Evolutionary conservation across 208 protist genomes (phyloP).

Genomic region (Trypanosomatidae sp.): DNA sequence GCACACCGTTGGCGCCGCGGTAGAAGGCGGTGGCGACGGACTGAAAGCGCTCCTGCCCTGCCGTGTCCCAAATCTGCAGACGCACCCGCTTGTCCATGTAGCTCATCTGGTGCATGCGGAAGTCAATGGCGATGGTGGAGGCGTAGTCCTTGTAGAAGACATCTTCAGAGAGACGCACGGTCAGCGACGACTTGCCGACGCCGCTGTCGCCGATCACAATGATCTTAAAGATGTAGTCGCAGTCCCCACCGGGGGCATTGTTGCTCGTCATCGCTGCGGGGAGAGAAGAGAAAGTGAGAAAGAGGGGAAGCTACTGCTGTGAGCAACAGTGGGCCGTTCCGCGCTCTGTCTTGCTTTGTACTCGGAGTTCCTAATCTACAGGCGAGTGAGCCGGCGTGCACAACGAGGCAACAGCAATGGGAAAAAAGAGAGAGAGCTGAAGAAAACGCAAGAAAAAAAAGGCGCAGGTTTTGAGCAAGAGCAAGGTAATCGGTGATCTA

Average conservation of each 20-base stretch:
- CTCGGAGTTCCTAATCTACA: too few species aligned
- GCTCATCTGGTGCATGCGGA: constrained; percentile 89
- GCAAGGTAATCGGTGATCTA: too few species aligned
- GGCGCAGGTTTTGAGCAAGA: too few species aligned
- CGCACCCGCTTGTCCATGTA: constrained; percentile 91
- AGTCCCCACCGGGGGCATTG: constrained; percentile 74
- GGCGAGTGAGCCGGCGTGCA: too few species aligned
- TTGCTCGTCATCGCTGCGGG: constrained; percentile 16
- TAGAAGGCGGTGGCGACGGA: constrained; percentile 93
- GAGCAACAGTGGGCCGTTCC: too few species aligned
- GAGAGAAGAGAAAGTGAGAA: neutral
- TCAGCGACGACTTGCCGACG: constrained; percentile 92
- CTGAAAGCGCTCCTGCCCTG: constrained; percentile 92
- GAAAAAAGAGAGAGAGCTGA: too few species aligned
- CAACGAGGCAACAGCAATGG: too few species aligned
- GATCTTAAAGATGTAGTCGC: constrained; percentile 96
- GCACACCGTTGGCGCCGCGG: constrained; percentile 88
- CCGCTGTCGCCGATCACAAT: constrained; percentile 93
- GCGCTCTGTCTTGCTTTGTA: too few species aligned
- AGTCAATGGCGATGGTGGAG: constrained; percentile 90
- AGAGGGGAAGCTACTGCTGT: neutral
- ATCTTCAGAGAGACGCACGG: constrained; percentile 92
- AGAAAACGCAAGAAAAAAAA: too few species aligned
- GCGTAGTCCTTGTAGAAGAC: constrained; percentile 92
- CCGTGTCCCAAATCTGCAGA: constrained; percentile 93